Conservation (phyloP, 345 rosid genomes). For the Pistacia integerrima region DNA sequence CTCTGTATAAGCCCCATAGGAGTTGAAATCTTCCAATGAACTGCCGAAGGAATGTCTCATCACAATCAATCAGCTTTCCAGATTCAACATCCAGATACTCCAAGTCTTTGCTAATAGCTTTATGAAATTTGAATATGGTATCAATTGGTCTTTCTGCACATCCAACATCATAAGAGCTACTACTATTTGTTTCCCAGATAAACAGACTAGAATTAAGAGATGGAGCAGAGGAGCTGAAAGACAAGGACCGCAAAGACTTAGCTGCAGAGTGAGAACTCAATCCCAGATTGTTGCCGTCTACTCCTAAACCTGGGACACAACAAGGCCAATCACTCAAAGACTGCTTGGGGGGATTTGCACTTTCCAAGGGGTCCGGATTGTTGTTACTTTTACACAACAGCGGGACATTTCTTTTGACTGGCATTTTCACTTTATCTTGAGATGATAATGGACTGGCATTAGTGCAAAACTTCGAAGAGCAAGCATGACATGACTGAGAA, state of each 20-base stretch:
- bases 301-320: constrained; percentile 89
- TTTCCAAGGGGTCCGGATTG: constrained; percentile 30
- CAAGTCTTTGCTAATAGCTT: constrained; percentile 87
- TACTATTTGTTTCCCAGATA: constrained; percentile 72
- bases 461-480: constrained; percentile 38
- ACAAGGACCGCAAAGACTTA: constrained; percentile 68
- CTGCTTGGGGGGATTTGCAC: constrained; percentile 31
- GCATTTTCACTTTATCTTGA: constrained; percentile 42
- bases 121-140: constrained; percentile 88
- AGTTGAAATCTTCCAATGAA: constrained; percentile 82
- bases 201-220: constrained; percentile 88
- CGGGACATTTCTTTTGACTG: constrained; percentile 46
- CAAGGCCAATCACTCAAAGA: constrained; percentile 56
- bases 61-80: constrained; percentile 74
- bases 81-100: constrained; percentile 89
- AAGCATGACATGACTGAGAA: constrained; percentile 46
- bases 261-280: constrained; percentile 68
- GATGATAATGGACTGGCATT: constrained; percentile 24
- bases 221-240: constrained; percentile 67
- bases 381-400: constrained; percentile 34
- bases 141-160: constrained; percentile 73
- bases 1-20: constrained; percentile 90
- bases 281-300: constrained; percentile 60
- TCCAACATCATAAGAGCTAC: constrained; percentile 46
- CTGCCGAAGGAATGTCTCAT: constrained; percentile 68